Evolutionary conservation across 257 asterid species (phyloP).

Genomic region (Marsdenia floribunda): DNA sequence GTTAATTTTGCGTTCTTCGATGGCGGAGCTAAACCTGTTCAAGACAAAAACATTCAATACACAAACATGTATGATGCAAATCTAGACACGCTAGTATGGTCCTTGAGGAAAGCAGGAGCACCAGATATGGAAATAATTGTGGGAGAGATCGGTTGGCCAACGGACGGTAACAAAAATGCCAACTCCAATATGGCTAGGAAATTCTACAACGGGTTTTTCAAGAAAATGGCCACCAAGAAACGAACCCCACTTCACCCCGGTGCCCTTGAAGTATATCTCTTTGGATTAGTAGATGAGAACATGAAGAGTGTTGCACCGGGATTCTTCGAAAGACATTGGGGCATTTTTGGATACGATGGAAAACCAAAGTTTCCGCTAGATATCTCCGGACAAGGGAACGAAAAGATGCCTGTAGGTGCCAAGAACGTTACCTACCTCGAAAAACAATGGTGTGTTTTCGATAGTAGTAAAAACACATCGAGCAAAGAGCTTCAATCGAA

Average conservation of each 20-base stretch:
- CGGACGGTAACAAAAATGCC: slow-evolving; percentile 39
- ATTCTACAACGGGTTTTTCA: slow-evolving; percentile 31
- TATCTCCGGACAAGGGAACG: slow-evolving; percentile 32
- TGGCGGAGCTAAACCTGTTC: slow-evolving; percentile 17
- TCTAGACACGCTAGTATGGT: slow-evolving; percentile 33
- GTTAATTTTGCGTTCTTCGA: slow-evolving; percentile 35
- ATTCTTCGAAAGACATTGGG: slow-evolving; percentile 49
- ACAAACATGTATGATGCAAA: slow-evolving; percentile 39
- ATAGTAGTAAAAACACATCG: background rate
- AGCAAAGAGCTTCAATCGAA: background rate
- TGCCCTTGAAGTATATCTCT: slow-evolving; percentile 30
- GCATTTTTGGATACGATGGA: slow-evolving; percentile 43
- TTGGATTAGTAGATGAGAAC: slow-evolving; percentile 42
- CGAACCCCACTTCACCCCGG: slow-evolving; percentile 47
- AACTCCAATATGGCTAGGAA: slow-evolving; percentile 25
- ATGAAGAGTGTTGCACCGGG: slow-evolving; percentile 1
- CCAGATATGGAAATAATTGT: slow-evolving; percentile 25
- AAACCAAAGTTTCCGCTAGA: slow-evolving; percentile 54
- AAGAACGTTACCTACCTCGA: slow-evolving; percentile 19
- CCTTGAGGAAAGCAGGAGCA: slow-evolving; percentile 34
- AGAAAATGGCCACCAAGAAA: slow-evolving; percentile 21
- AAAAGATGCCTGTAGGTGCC: slow-evolving; percentile 33
- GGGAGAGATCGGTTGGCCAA: slow-evolving; percentile 65
- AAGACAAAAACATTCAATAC: slow-evolving; percentile 27
- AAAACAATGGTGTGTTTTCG: slow-evolving; percentile 20